Conservation (phyloP, 108 stramenopile genomes). For the Nitzschia palea region DNA sequence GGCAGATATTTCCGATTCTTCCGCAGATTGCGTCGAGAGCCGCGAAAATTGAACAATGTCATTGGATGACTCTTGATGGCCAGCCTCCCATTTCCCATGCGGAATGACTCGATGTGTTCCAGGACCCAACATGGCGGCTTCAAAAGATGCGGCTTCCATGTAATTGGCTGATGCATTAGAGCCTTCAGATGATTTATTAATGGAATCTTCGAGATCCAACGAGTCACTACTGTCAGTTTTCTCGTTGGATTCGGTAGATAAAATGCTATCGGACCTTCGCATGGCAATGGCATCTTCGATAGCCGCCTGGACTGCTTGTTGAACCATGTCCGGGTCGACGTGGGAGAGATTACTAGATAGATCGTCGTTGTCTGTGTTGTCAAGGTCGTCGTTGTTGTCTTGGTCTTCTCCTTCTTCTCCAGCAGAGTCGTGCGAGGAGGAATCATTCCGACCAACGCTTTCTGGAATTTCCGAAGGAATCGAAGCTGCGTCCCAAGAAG, state of each 20-base stretch:
- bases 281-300: conserved; percentile 21
- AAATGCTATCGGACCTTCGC: conserved; percentile 31
- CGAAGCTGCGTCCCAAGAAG: too few relatives aligned
- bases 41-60: background rate
- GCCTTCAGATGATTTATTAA: background rate
- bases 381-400: background rate
- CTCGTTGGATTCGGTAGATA: conserved; percentile 11
- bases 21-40: too few relatives aligned
- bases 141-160: conserved; percentile 39
- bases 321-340: conserved; percentile 15
- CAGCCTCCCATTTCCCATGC: background rate
- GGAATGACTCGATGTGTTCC: background rate
- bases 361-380: conserved; percentile 9
- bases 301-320: conserved; percentile 23
- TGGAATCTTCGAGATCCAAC: background rate
- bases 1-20: too few relatives aligned
- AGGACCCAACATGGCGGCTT: conserved; percentile 6
- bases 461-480: too few relatives aligned
- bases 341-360: background rate
- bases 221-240: background rate
- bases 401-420: conserved; percentile 1
- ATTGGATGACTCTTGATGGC: background rate
- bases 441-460: too few relatives aligned
- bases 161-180: conserved; percentile 4
- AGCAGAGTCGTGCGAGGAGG: too few relatives aligned